Evolutionary conservation across 768 basidiomycete genomes (phyloP), one percentile per base, ranked within the genome.

Genomic region (Dacryopinax primogenitus): DNA sequence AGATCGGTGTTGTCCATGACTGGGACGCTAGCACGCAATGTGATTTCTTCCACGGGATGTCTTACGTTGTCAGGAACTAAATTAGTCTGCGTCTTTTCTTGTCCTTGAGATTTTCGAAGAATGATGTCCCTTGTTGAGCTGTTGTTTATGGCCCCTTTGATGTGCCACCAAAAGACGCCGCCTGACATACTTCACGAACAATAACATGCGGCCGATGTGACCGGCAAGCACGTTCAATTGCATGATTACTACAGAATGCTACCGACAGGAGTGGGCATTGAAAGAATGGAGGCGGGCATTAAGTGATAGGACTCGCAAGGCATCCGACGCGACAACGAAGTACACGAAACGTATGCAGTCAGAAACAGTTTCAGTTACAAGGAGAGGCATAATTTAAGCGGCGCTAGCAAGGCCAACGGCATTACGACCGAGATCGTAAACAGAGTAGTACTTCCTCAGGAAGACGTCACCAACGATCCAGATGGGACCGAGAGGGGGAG

Each of bases 391-490:
- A 58, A 64, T 63, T 67, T 70, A 73, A 23, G 63, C 65, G 44
- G 72, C 66, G 41, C 69, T 70, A 65, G 92, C 92, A 69, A 94
- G 92, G 44, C 91, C 92, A 67, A 95, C 88, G 39, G 91, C 91
- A 74, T 92, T 69, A 68, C 76, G 79, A 34, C 80, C 86, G 28
- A 87, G 80, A 71, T 92, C 90, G 70, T 91, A 92, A n/a, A 92
- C 88, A n/a, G 89, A 90, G 77, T 81, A 90, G 75, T 87, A 92
- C 72, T 86, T 89, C 75, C 94, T 87, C 64, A 96, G 84, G 84
- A 95, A 96, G 67, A 85, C 88, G 70, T 94, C 90, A 70, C 93
- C 92, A 70, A 96, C 78, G 70, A 95, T 92, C 92, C 92, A 94
- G 51, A 95, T 79, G 65, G 72, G 72, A n/a, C 85, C 84, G 68